These are phyloP conservation scores for Hemisphaericaspora nanyangensis DNA, from an alignment of 805 yeast genomes.

Conservation along the genomic window DNA sequence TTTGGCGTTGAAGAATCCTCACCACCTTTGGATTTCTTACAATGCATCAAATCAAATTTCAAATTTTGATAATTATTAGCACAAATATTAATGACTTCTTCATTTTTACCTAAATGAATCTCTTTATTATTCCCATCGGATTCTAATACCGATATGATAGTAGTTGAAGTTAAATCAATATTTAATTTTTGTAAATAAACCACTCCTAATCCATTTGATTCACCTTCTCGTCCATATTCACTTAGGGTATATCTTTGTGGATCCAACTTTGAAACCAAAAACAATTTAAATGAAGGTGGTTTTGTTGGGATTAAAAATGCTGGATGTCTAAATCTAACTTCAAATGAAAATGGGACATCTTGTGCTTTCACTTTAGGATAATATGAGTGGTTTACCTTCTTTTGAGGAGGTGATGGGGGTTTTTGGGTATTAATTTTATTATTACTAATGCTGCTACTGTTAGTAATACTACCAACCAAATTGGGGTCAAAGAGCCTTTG, in stretches of 20 bases:
- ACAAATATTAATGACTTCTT: constrained; percentile 23
- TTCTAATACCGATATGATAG: constrained; percentile 23
- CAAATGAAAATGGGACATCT: constrained; percentile 42
- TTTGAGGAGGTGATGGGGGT: constrained; percentile 10
- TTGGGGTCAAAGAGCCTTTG: constrained; percentile 22
- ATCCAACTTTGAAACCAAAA: constrained; percentile 21
- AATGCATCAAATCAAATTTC: constrained; percentile 36
- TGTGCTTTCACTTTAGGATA: constrained; percentile 24
- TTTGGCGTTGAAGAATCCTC: constrained; percentile 8
- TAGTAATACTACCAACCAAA: not conserved
- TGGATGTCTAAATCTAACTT: constrained; percentile 46
- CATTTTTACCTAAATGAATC: constrained; percentile 24
- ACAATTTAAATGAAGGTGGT: constrained; percentile 32
- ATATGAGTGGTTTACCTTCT: constrained; percentile 5
- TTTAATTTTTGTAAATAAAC: constrained; percentile 40
- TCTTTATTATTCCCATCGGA: constrained; percentile 18
- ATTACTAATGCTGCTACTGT: not conserved
- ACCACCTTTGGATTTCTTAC: constrained; percentile 22
- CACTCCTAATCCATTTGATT: constrained; percentile 45
- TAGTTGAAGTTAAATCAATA: constrained; percentile 27
- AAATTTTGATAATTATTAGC: constrained; percentile 31
- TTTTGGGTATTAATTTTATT: not conserved
- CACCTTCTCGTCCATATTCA: constrained; percentile 31
- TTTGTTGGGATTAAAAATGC: constrained; percentile 44
- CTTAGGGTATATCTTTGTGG: constrained; percentile 29